Conservation (phyloP, 164 flowering plant species). For the Tetracentron sinense region DNA sequence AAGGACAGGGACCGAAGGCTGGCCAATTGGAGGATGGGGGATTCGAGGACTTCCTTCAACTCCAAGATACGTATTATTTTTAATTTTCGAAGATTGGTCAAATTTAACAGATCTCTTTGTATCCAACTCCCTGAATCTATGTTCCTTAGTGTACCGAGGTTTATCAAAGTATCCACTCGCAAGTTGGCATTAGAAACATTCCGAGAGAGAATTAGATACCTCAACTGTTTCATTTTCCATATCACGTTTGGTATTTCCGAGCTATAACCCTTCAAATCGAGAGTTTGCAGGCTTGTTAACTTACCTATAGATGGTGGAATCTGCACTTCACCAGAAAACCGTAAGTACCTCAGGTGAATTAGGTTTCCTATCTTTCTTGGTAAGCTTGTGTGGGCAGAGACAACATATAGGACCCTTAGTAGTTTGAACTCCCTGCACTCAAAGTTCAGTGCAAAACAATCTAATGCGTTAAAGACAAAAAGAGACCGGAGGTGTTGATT, state of each 20-base stretch:
- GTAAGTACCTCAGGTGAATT: not conserved
- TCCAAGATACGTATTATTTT: not conserved
- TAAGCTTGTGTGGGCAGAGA: not conserved
- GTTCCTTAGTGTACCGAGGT: constrained; percentile 17
- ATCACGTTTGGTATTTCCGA: constrained; percentile 7
- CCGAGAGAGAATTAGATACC: constrained; percentile 16
- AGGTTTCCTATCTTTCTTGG: not conserved
- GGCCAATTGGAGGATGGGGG: not conserved
- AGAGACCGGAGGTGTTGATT: no score
- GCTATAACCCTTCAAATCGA: no score
- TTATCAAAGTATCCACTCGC: constrained; percentile 10
- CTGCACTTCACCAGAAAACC: not conserved
- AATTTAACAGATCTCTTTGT: not conserved
- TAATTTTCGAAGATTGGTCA: no score
- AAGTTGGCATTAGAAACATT: not conserved
- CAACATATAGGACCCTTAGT: not conserved
- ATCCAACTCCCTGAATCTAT: not conserved
- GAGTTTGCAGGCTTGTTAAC: not conserved
- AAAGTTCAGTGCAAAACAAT: no score
- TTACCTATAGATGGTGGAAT: not conserved
- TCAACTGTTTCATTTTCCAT: constrained; percentile 19
- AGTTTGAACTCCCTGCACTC: not conserved
- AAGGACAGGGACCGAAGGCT: not conserved
- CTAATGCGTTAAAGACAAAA: no score
- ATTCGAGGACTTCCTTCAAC: not conserved